These are phyloP conservation scores for Nidula microcarpa DNA, from an alignment of 768 basidiomycete species.

Conservation along the genomic window DNA sequence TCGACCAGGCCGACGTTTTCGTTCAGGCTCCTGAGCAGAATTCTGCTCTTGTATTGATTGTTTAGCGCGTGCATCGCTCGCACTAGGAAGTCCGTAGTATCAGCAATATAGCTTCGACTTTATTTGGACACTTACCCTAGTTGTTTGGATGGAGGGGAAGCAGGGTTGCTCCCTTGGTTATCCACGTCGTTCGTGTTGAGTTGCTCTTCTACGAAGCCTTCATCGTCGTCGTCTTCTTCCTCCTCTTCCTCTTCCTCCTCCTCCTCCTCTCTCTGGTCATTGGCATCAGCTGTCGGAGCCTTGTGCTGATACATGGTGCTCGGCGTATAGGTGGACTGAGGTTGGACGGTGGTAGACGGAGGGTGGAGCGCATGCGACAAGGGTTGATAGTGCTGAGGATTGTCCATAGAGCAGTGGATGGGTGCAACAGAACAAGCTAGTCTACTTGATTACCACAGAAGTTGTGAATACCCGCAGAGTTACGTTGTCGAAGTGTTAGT, in stretches of 20 bases:
- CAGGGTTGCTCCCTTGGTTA: conserved; percentile 30
- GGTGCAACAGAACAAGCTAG: too few relatives aligned
- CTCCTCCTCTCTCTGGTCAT: conserved; percentile 38
- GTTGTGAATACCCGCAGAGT: too few relatives aligned
- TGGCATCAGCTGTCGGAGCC: conserved; percentile 6
- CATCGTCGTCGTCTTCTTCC: conserved; percentile 55
- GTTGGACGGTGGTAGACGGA: conserved; percentile 31
- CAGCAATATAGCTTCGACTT: too few relatives aligned
- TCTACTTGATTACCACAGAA: too few relatives aligned
- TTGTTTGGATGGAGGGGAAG: conserved; percentile 17
- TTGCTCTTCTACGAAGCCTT: conserved; percentile 65
- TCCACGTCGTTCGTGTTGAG: conserved; percentile 46
- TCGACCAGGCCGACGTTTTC: conserved; percentile 74
- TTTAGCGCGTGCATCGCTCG: neutral
- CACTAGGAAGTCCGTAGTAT: too few relatives aligned
- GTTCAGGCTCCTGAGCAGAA: conserved; percentile 31
- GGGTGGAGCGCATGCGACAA: conserved; percentile 76
- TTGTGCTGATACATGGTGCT: conserved; percentile 20
- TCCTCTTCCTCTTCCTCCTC: conserved; percentile 61
- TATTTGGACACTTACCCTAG: neutral
- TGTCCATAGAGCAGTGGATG: conserved; percentile 40
- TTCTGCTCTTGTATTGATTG: conserved; percentile 21
- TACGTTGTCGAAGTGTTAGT: neutral
- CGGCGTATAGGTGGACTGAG: conserved; percentile 15
- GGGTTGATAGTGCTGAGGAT: conserved; percentile 78